Evolutionary conservation across 306 rosid genomes (phyloP).

Genomic region (Vigna reflexopilosa): DNA sequence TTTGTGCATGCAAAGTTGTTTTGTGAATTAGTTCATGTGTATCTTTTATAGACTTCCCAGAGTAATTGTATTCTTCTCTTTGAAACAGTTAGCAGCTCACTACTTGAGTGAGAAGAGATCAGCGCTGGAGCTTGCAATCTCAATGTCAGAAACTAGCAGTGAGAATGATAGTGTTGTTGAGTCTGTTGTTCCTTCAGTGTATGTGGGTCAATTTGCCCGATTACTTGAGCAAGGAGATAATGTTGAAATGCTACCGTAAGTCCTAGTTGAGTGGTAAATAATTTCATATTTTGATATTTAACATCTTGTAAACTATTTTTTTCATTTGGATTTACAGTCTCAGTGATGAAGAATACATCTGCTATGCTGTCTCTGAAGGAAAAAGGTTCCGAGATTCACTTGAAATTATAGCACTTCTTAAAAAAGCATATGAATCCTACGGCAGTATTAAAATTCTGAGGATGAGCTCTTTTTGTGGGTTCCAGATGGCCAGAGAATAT

Average conservation of each 20-base stretch:
- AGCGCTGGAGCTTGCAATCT: constrained; percentile 70
- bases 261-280: constrained; percentile 42
- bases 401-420: constrained; percentile 82
- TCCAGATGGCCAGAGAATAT: constrained; percentile 88
- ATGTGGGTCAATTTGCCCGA: constrained; percentile 88
- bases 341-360: constrained; percentile 80
- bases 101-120: constrained; percentile 88
- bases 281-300: constrained; percentile 28
- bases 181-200: constrained; percentile 77
- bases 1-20: constrained; percentile 16
- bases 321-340: constrained; percentile 68
- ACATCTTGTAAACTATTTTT: constrained; percentile 41
- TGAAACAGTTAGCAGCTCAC: constrained; percentile 88
- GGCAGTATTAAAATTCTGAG: constrained; percentile 66
- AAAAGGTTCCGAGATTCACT: constrained; percentile 85
- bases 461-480: constrained; percentile 80
- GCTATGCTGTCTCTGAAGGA: constrained; percentile 74
- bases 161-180: constrained; percentile 65
- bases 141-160: constrained; percentile 69
- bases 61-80: constrained; percentile 39
- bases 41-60: background rate
- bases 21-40: constrained; percentile 11
- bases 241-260: constrained; percentile 81
- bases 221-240: constrained; percentile 77
- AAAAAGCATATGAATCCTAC: constrained; percentile 82